Conservation (phyloP, 2,329 filamentous ascomycete species). For the Alternaria brassicae region DNA sequence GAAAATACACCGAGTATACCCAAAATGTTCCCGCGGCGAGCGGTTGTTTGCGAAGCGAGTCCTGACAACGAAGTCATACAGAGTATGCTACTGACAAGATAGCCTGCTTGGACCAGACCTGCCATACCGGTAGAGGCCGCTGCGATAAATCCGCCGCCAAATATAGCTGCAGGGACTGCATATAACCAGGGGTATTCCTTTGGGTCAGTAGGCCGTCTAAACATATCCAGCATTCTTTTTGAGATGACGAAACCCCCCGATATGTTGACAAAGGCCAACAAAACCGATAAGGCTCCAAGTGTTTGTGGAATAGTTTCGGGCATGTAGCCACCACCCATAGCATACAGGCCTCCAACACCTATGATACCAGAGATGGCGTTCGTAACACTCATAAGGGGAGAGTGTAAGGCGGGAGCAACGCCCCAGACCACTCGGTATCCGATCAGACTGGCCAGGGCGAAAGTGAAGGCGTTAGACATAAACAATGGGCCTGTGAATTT, state of each 20-base stretch:
- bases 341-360: constrained; percentile 84
- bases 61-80: constrained; percentile 83
- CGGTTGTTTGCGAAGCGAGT: constrained; percentile 81
- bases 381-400: constrained; percentile 89
- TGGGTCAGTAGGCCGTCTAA: constrained; percentile 76
- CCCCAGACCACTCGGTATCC: constrained; percentile 91
- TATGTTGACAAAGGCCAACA: constrained; percentile 87
- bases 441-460: constrained; percentile 81
- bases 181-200: constrained; percentile 90
- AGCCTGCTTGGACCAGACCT: constrained; percentile 85
- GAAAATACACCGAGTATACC: constrained; percentile 85
- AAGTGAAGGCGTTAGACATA: constrained; percentile 88
- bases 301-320: constrained; percentile 74
- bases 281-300: constrained; percentile 79
- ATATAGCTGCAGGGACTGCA: constrained; percentile 76
- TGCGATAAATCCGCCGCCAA: constrained; percentile 80
- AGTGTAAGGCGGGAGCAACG: constrained; percentile 81
- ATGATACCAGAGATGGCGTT: constrained; percentile 93
- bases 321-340: constrained; percentile 76
- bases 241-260: constrained; percentile 90
- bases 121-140: constrained; percentile 82
- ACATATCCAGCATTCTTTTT: constrained; percentile 83
- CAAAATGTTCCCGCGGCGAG: constrained; percentile 82
- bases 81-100: constrained; percentile 81
- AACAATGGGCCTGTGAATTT: constrained; percentile 81